Base-by-base conservation (phyloP, 768 basidiomycete species). In the Sarcodon sp. region DNA sequence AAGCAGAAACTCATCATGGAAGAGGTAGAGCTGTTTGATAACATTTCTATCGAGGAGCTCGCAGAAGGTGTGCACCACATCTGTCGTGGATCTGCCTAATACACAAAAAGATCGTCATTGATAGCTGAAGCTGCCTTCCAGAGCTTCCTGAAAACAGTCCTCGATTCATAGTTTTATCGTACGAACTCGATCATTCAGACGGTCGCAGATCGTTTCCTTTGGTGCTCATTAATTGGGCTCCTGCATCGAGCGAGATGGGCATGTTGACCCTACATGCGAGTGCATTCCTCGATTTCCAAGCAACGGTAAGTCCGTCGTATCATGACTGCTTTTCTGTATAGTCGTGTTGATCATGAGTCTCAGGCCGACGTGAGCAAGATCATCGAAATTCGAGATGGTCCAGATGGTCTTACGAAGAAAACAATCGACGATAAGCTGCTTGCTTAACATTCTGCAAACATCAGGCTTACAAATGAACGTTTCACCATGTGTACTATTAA, bases 71-170 rank as follows among this genome's bases (percentile, higher is more conserved):
- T 48, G 59, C 46, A 50, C 52, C 11, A 45, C 15, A 18, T 43
- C 46, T 45, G 49, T 36, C 46, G 9, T 13, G 9, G 32, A 15
- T 27, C 21, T 27, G 39, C 18, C 21, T 12, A 36, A 35, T 8
- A 35, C 39, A 45, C 49, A 44, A 33, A 37, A 49, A 45, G 38
- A 49, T 39, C 45, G 35, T 51, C 47, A 27, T 15, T 43, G 47
- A 43, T 39, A 8, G n/a, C 13, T 16, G 36, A 13, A 18, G 15
- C 48, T 35, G 31, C 39, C 49, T 7, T 18, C 21, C 55, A 93
- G 92, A 92, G 61, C 71, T 94, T 9, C 92, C 92, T 0, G 88
- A 85, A 66, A 85, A 83, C 59, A 75, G 84, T 7, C 91, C 91
- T 5, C 76, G 92, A 55, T 92, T 87, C 61, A 80, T 94, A 43